Conservation (phyloP, 805 yeast species). For the Blastobotrys peoriensis region DNA sequence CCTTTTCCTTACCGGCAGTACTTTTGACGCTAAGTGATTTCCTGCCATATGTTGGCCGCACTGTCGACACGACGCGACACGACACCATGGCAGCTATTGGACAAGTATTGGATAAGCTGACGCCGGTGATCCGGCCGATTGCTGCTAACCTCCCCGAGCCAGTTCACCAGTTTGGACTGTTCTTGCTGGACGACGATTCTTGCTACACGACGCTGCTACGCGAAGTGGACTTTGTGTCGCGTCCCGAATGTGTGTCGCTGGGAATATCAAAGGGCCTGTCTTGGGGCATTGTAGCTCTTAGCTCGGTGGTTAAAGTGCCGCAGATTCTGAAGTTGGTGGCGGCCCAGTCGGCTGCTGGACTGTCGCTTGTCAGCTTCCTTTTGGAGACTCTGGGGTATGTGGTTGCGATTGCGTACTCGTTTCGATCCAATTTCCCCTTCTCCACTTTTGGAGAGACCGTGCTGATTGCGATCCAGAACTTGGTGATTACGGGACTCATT, state of each 20-base stretch:
- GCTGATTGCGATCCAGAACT: slow-evolving; percentile 34
- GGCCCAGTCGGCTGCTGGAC: slow-evolving; percentile 31
- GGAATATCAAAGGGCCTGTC: slow-evolving; percentile 33
- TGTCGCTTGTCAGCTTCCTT: slow-evolving; percentile 30
- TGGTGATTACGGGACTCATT: slow-evolving; percentile 29
- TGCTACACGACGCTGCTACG: slow-evolving; percentile 22
- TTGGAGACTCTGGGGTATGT: slow-evolving; percentile 33
- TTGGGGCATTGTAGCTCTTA: slow-evolving; percentile 33
- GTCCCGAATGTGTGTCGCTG: slow-evolving; percentile 24
- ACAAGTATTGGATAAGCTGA: slow-evolving; percentile 13
- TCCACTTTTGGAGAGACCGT: slow-evolving; percentile 37
- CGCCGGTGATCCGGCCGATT: slow-evolving; percentile 13
- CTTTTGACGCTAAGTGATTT: too few species aligned
- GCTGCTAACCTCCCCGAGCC: slow-evolving; percentile 21
- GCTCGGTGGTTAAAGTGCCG: slow-evolving; percentile 37
- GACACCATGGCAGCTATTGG: slow-evolving; percentile 16
- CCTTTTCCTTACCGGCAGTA: too few species aligned
- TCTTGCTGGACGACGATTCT: slow-evolving; percentile 18
- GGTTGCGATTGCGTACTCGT: slow-evolving; percentile 34
- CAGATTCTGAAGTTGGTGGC: slow-evolving; percentile 34
- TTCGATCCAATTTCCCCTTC: slow-evolving; percentile 32
- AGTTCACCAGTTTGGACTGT: slow-evolving; percentile 17
- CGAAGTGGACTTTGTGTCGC: slow-evolving; percentile 21
- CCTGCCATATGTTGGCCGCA: too few species aligned
- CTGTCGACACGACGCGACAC: too few species aligned